Base-by-base conservation (phyloP, 495 filamentous ascomycete genomes). In the Penicillium longicatenatum region DNA sequence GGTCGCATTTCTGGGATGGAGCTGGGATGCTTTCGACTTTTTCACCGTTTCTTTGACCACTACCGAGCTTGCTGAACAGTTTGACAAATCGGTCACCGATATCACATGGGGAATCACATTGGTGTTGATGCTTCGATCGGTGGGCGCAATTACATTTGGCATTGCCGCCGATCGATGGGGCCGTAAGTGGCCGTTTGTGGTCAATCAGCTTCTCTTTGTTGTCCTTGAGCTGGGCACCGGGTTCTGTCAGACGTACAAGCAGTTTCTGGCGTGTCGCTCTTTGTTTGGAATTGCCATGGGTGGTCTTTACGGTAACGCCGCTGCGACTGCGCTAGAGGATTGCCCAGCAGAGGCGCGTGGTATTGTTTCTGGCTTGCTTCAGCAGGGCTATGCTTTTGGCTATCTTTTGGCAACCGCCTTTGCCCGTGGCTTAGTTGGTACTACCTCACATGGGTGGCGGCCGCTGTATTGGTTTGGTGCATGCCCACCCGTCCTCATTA, bases 201-300 rank as follows among this genome's bases (percentile, higher is more conserved):
- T 92, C 54, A 94, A 94, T 71, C 91, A 92, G 60, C 16, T 93
- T 9, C 77, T 96, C 30, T 94, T 96, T 69, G 89, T 94, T 47
- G 73, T 85, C 10, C 75, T 96, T 29, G 91, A 96, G 69, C 76
- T 94, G 14, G 90, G 83, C 21, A 91, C 91, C 11, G 89, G 89
- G 44, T 96, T 93, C 69, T 88, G 82, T 59, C 70, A 87, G 29
- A 93, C 87, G 2, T 94, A 93, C 62, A 65, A 81, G 45, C 84
- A 90, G 60, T 96, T 96, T 67, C 76, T 96, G 17, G 90, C 85
- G 8, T 88, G 87, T 61, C 82, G 91, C 10, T 88, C 91, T 1
- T 83, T 96, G n/a, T 96, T 93, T 66, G 91, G 91, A 26, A 83
- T 95, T 52, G 90, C 91, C 43, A 94, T 95, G 91, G 91, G 91